A percentile compares a stretch with the other conserved stretches of the same genome.
phyloP scores from a whole-genome alignment of 2,329 filamentous ascomycete genomes.

The Pyrenophora graminea region DNA sequence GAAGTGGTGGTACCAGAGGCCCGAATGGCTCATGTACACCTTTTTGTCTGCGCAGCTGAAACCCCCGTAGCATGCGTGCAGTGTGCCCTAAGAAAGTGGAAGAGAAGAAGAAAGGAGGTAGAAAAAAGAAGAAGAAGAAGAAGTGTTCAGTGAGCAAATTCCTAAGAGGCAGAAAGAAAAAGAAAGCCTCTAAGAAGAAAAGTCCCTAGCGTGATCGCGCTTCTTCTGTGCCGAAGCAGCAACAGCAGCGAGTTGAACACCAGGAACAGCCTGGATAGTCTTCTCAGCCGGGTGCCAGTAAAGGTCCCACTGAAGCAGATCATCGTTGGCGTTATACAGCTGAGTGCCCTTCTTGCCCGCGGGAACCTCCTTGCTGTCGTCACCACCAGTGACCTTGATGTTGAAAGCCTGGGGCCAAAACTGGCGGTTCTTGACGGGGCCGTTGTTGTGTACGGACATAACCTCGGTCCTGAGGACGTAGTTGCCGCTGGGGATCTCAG shows the following conservation, averaged over 20 bases:
- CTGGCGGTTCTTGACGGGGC: conserved; percentile 36
- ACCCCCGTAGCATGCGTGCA: background rate
- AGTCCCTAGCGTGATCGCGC: conserved; percentile 34
- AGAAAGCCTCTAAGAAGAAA: conserved; percentile 24
- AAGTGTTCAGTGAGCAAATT: too few relatives aligned
- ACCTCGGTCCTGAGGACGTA: conserved; percentile 45
- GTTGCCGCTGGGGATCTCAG: conserved; percentile 39
- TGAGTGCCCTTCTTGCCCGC: conserved; percentile 37
- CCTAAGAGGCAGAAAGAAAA: too few relatives aligned
- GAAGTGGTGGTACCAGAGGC: too few relatives aligned
- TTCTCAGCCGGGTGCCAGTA: conserved; percentile 38
- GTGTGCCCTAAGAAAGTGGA: background rate
- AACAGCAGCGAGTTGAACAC: conserved; percentile 28
- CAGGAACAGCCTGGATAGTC: conserved; percentile 28
- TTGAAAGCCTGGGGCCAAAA: conserved; percentile 46
- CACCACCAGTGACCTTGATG: conserved; percentile 39
- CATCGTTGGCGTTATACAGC: conserved; percentile 34
- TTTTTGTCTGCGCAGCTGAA: background rate
- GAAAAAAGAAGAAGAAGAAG: too few relatives aligned
- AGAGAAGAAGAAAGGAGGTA: too few relatives aligned
- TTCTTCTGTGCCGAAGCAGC: conserved; percentile 11
- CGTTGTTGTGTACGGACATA: conserved; percentile 43
- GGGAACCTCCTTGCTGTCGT: conserved; percentile 29
- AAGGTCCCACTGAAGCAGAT: conserved; percentile 34
- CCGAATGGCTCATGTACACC: background rate